A percentile compares a stretch with the other conserved stretches of the same genome.
Evolutionary conservation across 331 rosid genomes (phyloP).

Genomic region (Prunus yedoensis): DNA sequence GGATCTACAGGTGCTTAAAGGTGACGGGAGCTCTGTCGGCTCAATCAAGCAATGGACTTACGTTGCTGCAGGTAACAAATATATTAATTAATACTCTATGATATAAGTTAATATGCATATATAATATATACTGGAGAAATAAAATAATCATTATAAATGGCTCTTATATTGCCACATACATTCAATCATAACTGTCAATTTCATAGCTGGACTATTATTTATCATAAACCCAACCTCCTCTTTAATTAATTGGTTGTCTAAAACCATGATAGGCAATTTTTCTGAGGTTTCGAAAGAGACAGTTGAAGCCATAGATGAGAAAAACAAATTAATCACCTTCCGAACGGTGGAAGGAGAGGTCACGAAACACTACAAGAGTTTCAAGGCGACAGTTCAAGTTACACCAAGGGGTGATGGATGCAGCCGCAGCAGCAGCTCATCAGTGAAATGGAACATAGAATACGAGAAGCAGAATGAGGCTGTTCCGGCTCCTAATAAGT

Average conservation of each 20-base stretch:
- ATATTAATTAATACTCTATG: too few species aligned
- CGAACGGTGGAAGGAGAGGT: conserved; percentile 19
- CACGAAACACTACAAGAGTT: conserved; percentile 17
- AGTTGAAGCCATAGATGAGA: conserved; percentile 17
- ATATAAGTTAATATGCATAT: too few species aligned
- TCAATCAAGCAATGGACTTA: conserved; percentile 30
- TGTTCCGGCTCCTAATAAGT: conserved; percentile 13
- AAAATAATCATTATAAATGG: too few species aligned
- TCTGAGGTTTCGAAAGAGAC: background rate
- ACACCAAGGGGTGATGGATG: background rate
- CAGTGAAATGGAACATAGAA: conserved; percentile 14
- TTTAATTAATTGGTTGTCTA: background rate
- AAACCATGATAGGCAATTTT: background rate
- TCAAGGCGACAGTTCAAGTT: conserved; percentile 11
- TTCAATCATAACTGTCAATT: too few species aligned
- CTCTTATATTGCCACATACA: too few species aligned
- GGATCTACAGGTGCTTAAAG: conserved; percentile 14
- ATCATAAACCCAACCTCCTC: too few species aligned
- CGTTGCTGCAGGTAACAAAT: background rate
- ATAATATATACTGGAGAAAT: too few species aligned
- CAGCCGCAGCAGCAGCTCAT: background rate
- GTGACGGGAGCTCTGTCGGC: conserved; percentile 26
- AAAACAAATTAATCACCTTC: conserved; percentile 25
- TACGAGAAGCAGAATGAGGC: conserved; percentile 22
- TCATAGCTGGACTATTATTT: too few species aligned